These are phyloP conservation scores for Mycena maculata DNA, from an alignment of 768 basidiomycete genomes.

Conservation along the genomic window DNA sequence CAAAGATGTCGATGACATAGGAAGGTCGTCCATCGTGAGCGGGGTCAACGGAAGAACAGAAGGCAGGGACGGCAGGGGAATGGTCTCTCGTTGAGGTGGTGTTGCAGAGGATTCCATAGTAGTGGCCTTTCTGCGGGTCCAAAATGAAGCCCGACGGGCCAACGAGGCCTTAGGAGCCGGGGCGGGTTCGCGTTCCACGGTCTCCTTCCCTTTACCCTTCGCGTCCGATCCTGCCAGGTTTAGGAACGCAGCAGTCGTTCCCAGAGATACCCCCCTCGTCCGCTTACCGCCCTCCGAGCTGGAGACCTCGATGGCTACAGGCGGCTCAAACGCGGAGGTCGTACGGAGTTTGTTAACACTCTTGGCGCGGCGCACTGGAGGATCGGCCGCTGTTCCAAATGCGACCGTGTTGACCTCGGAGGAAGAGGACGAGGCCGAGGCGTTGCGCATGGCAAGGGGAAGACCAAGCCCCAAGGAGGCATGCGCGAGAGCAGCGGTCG, in stretches of 20 bases:
- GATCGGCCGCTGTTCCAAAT: slow-evolving; percentile 46
- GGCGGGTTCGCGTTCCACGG: slow-evolving; percentile 40
- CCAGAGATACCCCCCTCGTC: slow-evolving; percentile 69
- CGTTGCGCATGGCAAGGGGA: slow-evolving; percentile 61
- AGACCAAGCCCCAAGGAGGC: slow-evolving; percentile 70
- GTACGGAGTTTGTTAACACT: slow-evolving; percentile 60
- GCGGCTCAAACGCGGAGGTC: slow-evolving; percentile 37
- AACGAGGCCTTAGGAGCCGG: slow-evolving; percentile 53
- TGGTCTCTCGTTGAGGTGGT: slow-evolving; percentile 39
- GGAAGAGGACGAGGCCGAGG: slow-evolving; percentile 54
- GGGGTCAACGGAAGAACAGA: slow-evolving; percentile 55
- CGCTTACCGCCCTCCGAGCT: slow-evolving; percentile 36
- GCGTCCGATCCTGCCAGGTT: slow-evolving; percentile 47
- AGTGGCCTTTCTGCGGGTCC: slow-evolving; percentile 63
- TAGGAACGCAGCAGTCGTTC: slow-evolving; percentile 53
- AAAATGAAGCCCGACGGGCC: slow-evolving; percentile 74
- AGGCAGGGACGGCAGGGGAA: slow-evolving; percentile 47
- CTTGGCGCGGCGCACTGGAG: slow-evolving; percentile 57
- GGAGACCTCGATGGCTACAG: slow-evolving; percentile 21
- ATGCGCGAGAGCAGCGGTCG: slow-evolving; percentile 61
- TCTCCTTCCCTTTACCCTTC: slow-evolving; percentile 62
- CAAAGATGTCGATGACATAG: slow-evolving; percentile 35
- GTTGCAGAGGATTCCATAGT: slow-evolving; percentile 43
- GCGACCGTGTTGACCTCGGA: slow-evolving; percentile 62
- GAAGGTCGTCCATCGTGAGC: slow-evolving; percentile 43